phyloP scores from a whole-genome alignment of 2,329 filamentous ascomycete species.

The Thermothelomyces thermophilus region DNA sequence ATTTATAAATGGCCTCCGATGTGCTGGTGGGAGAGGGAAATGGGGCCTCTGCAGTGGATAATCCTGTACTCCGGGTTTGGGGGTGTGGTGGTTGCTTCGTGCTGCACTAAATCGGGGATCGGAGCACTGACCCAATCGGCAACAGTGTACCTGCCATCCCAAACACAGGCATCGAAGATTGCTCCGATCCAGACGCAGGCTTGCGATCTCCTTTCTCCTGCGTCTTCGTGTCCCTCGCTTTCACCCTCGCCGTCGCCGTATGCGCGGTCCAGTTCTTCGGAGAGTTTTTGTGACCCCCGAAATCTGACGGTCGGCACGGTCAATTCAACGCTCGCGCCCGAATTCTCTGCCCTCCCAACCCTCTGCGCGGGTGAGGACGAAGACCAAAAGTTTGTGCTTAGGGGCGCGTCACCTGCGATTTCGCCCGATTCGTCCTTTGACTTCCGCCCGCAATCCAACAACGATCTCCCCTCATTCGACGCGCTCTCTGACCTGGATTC shows the following conservation, averaged over 20 bases:
- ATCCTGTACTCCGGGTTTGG: not conserved
- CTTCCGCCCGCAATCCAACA: conserved; percentile 43
- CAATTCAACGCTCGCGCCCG: conserved; percentile 45
- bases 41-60: not conserved
- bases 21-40: not conserved
- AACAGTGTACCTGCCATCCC: conserved; percentile 42
- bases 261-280: conserved; percentile 59
- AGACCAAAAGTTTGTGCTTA: conserved; percentile 41
- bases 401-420: conserved; percentile 40
- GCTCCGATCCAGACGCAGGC: conserved; percentile 55
- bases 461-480: conserved; percentile 73
- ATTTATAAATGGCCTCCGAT: not conserved
- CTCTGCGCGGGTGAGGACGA: conserved; percentile 59
- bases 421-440: conserved; percentile 39
- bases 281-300: conserved; percentile 86
- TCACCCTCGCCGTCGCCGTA: conserved; percentile 82
- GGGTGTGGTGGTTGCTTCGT: not conserved
- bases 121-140: conserved; percentile 31
- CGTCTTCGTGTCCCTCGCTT: conserved; percentile 75
- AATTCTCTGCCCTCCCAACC: conserved; percentile 59
- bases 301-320: conserved; percentile 68
- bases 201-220: conserved; percentile 67
- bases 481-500: conserved; percentile 85
- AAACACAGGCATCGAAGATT: conserved; percentile 41
- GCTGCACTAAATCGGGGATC: conserved; percentile 10